Evolutionary conservation across 2,329 filamentous ascomycete species (phyloP).

Genomic region (Cadophora gregata): DNA sequence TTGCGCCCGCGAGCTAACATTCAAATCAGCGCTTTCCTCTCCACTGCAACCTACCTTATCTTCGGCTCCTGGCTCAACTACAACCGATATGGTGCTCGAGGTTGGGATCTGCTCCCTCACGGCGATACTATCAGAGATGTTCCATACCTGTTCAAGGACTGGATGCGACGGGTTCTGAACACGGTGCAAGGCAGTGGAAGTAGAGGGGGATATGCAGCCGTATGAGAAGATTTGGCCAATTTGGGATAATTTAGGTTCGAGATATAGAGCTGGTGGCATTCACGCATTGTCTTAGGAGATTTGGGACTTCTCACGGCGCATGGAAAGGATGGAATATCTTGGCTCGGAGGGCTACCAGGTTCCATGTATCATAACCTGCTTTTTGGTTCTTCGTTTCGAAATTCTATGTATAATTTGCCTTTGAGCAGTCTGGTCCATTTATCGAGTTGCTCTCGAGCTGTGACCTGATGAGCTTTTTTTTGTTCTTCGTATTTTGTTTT

Average conservation of each 20-base stretch:
- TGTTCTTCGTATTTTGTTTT: too few relatives aligned
- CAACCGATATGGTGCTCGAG: constrained; percentile 91
- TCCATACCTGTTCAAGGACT: constrained; percentile 91
- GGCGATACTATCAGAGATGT: constrained; percentile 90
- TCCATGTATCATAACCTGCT: constrained; percentile 17
- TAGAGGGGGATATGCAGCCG: constrained; percentile 92
- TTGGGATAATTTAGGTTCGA: background rate
- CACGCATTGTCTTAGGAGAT: constrained; percentile 18
- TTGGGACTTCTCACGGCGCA: constrained; percentile 7
- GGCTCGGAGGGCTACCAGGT: background rate
- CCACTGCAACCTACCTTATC: constrained; percentile 87
- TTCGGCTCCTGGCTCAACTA: constrained; percentile 99
- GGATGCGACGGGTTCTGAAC: constrained; percentile 77
- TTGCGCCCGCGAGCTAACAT: constrained; percentile 22
- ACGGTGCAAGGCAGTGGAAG: constrained; percentile 84
- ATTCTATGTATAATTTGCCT: constrained; percentile 2
- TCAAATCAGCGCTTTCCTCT: constrained; percentile 76
- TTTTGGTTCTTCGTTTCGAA: background rate
- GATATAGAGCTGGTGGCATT: constrained; percentile 3
- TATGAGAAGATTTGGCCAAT: constrained; percentile 47
- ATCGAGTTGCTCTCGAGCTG: background rate
- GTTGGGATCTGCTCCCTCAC: constrained; percentile 94
- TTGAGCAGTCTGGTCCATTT: background rate
- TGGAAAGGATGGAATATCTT: background rate
- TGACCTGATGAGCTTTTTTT: background rate